A percentile compares a stretch with the other conserved stretches of the same genome.
Conservation (phyloP, 495 filamentous ascomycete species). For the Podospora tetraspora region DNA sequence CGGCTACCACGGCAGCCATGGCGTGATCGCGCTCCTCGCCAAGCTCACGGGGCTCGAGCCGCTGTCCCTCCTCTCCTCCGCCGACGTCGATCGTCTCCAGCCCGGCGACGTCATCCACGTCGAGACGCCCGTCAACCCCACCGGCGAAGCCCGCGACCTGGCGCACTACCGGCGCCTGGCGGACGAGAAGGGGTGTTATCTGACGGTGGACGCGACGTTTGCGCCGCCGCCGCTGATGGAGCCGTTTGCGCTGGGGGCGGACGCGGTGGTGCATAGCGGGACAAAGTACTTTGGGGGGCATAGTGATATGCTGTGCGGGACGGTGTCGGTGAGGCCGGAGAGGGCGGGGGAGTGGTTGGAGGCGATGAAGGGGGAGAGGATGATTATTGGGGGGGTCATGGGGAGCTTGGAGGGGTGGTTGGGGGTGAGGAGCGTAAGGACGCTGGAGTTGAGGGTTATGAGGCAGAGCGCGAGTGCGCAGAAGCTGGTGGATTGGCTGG, state of each 20-base stretch:
- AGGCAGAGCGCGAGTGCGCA: conserved; percentile 65
- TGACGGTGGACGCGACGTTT: conserved; percentile 90
- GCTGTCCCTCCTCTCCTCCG: conserved; percentile 52
- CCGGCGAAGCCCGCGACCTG: conserved; percentile 72
- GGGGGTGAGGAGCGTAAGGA: conserved; percentile 77
- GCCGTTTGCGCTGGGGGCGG: conserved; percentile 73
- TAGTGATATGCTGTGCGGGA: conserved; percentile 82
- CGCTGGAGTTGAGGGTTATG: conserved; percentile 74
- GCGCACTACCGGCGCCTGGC: conserved; percentile 63
- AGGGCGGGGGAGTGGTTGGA: conserved; percentile 46
- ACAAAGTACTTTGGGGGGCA: conserved; percentile 97
- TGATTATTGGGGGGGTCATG: conserved; percentile 78
- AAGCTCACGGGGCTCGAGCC: conserved; percentile 65
- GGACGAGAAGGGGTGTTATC: conserved; percentile 60
- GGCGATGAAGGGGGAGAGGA: conserved; percentile 57
- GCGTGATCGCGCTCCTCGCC: conserved; percentile 63
- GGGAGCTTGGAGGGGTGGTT: conserved; percentile 91
- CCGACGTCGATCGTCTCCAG: conserved; percentile 44
- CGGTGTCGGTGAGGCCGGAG: conserved; percentile 56
- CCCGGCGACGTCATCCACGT: conserved; percentile 83
- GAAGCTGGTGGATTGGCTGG: conserved; percentile 66
- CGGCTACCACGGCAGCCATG: conserved; percentile 93
- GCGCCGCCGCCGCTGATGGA: conserved; percentile 86
- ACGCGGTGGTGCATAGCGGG: conserved; percentile 83
- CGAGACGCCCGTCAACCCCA: conserved; percentile 88